Percentiles rank a stretch among this genome's conserved stretches.
These are phyloP conservation scores for Phalaenopsis equestris DNA, from an alignment of 106 monocot species.

Conservation along the genomic window DNA sequence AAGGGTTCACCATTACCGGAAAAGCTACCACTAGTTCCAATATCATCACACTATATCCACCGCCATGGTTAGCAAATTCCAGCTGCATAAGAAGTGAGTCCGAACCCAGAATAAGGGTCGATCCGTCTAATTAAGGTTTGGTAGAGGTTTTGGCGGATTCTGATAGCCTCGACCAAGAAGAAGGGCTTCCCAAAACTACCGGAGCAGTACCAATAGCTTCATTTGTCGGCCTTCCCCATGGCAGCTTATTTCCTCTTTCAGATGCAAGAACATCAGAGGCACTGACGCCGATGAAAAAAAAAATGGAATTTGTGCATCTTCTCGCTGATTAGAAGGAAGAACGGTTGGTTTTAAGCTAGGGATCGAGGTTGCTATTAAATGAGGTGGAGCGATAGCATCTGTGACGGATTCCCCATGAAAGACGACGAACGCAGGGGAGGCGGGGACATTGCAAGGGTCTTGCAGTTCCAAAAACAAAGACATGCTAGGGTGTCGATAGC, in stretches of 20 bases:
- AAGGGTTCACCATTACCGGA: neutral
- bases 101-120: neutral
- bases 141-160: neutral
- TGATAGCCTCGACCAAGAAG: neutral
- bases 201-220: neutral
- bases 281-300: neutral
- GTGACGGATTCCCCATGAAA: neutral
- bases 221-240: neutral
- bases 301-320: neutral
- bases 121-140: constrained; percentile 4
- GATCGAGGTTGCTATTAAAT: neutral
- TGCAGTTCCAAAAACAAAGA: neutral
- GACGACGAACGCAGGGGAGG: neutral
- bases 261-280: neutral
- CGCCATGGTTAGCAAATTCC: no score
- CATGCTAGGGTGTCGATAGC: neutral
- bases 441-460: no score
- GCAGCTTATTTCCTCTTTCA: neutral
- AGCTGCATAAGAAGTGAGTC: neutral
- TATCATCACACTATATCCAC: neutral
- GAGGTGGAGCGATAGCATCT: neutral
- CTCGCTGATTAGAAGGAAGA: neutral
- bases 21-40: neutral
- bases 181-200: neutral
- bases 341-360: neutral